Evolutionary conservation across 371 early-diverging fungal genomes (phyloP), one percentile per base, ranked within the genome.

Genomic region (Dinochytrium kinnereticum): DNA sequence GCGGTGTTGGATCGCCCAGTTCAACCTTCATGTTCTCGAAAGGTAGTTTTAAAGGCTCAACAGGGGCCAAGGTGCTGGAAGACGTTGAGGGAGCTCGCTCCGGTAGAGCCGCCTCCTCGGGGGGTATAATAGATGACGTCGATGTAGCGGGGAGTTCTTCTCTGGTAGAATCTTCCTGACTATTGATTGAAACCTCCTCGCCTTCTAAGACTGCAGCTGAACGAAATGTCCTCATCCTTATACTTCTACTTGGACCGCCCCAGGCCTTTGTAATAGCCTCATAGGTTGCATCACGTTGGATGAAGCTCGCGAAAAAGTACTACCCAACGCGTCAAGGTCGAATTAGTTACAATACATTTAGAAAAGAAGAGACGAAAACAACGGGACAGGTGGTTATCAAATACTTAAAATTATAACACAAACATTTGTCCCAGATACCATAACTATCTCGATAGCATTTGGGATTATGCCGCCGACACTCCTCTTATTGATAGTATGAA

Each of bases 281-380:
- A 51, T 68, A 76, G 0, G 84, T 61, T 5, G 24, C 26, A 26
- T 84, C 82, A 1, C 84, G 68, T 10, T 74, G 69, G 24, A 84
- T 44, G 55, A 84, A 84, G 53, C 77, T 78, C 0, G 81, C 81
- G 70, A 84, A 84, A 59, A 78, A 84, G 75, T 81, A 74, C 78
- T 79, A 51, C 24, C n/a, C n/a, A n/a, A n/a, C n/a, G n/a, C n/a
- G n/a, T n/a, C n/a, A n/a, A n/a, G n/a, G n/a, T n/a, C n/a, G n/a
- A n/a, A n/a, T n/a, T n/a, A n/a, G n/a, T n/a, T 38, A 31, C 13
- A 34, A 30, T 1, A 53, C 5, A 55, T 19, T 19, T 55, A 17
- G 30, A 26, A 30, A 55, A 73, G 26, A 59, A n/a, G n/a, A n/a
- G n/a, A n/a, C n/a, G n/a, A n/a, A n/a, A n/a, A n/a, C n/a, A n/a